Conservation (phyloP, 192 early-diverging fungal genomes). For the Funneliformis geosporum region DNA sequence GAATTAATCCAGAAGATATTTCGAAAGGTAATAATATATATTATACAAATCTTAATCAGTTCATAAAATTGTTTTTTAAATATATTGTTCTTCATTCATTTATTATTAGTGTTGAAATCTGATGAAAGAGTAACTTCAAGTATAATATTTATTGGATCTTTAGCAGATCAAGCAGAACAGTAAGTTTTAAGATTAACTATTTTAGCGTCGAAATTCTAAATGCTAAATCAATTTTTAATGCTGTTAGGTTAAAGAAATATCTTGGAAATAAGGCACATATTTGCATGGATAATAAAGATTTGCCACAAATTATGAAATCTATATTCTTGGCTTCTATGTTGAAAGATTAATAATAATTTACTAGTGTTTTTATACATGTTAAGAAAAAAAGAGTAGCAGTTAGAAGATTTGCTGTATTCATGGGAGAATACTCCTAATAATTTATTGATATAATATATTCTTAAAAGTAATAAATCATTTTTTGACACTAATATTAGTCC, state of each 20-base stretch:
- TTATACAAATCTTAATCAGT: background rate
- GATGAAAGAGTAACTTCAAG: constrained; percentile 72
- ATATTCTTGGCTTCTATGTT: constrained; percentile 64
- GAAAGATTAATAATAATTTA: constrained; percentile 44
- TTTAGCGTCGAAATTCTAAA: background rate
- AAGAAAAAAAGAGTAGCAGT: too few relatives aligned
- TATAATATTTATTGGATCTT: constrained; percentile 80
- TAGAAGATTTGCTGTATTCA: too few relatives aligned
- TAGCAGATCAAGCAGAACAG: constrained; percentile 72
- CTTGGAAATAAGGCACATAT: constrained; percentile 58
- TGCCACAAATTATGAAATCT: constrained; percentile 64
- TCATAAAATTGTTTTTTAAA: background rate
- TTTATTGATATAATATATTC: too few relatives aligned
- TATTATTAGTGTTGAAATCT: constrained; percentile 63
- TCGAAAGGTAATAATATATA: constrained; percentile 50
- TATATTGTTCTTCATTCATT: background rate
- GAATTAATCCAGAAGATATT: constrained; percentile 70
- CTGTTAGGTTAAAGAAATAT: constrained; percentile 48
- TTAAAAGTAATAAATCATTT: too few relatives aligned
- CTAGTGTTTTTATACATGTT: too few relatives aligned
- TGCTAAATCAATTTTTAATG: background rate
- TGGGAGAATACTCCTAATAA: too few relatives aligned
- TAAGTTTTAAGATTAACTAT: constrained; percentile 30
- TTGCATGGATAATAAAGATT: constrained; percentile 61
- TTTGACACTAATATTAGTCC: too few relatives aligned